These are phyloP conservation scores for Dipodascus albidus DNA, from an alignment of 805 yeast genomes.

Conservation along the genomic window DNA sequence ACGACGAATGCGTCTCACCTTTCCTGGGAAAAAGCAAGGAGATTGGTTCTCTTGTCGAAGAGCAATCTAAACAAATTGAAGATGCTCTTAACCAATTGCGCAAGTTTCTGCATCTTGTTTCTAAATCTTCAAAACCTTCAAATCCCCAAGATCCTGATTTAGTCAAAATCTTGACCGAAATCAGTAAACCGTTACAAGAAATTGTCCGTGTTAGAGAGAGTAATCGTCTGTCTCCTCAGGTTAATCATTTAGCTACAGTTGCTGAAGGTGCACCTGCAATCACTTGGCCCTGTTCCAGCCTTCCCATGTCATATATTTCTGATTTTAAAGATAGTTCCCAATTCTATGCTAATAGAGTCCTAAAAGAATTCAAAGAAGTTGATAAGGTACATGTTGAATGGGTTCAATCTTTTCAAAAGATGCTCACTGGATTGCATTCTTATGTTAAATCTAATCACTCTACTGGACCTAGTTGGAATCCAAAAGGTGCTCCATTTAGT, in stretches of 20 bases:
- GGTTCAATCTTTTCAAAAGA: constrained; percentile 54
- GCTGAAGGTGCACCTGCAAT: constrained; percentile 84
- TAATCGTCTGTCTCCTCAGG: constrained; percentile 54
- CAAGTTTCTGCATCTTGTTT: constrained; percentile 47
- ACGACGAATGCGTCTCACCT: constrained; percentile 44
- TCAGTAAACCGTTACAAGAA: constrained; percentile 46
- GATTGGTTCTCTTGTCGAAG: constrained; percentile 46
- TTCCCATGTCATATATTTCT: constrained; percentile 65
- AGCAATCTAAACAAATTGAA: constrained; percentile 26
- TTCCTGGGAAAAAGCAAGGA: constrained; percentile 42
- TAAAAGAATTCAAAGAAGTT: constrained; percentile 70
- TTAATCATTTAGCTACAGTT: constrained; percentile 68
- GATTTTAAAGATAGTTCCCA: constrained; percentile 87
- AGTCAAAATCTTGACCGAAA: constrained; percentile 43
- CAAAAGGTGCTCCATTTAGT: constrained; percentile 39
- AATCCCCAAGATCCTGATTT: constrained; percentile 33
- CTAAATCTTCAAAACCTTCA: constrained; percentile 55
- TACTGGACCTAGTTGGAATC: constrained; percentile 77
- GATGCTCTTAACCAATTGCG: constrained; percentile 50
- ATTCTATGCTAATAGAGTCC: constrained; percentile 85
- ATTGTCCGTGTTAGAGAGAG: constrained; percentile 60
- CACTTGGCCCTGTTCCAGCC: constrained; percentile 76
- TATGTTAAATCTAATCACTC: constrained; percentile 71
- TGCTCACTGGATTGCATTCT: constrained; percentile 58
- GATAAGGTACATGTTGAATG: constrained; percentile 65